Conservation (phyloP, 129 eudicot species). For the Chrysanthemum makinoi region DNA sequence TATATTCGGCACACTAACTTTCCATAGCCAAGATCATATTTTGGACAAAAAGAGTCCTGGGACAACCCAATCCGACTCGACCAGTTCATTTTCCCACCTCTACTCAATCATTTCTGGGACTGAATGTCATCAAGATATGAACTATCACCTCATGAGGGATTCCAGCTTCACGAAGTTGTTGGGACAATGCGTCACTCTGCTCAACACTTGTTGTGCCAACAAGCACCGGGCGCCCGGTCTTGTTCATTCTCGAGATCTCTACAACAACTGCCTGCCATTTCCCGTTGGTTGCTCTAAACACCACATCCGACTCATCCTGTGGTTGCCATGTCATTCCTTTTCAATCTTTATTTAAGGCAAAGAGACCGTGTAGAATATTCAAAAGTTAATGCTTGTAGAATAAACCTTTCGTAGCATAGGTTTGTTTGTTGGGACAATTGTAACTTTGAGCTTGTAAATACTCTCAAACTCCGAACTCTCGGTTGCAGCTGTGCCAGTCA, state of each 20-base stretch:
- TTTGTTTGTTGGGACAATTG: slow-evolving; percentile 96
- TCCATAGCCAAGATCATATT: no score
- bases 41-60: no score
- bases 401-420: slow-evolving; percentile 94
- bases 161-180: slow-evolving; percentile 82
- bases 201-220: slow-evolving; percentile 99
- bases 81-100: no score
- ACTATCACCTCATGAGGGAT: slow-evolving; percentile 86
- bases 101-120: background rate
- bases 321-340: slow-evolving; percentile 5
- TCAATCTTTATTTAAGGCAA: slow-evolving; percentile 8
- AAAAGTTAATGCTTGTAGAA: background rate
- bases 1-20: no score
- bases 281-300: slow-evolving; percentile 85
- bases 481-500: slow-evolving; percentile 99
- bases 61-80: no score
- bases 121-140: background rate
- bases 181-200: slow-evolving; percentile 89
- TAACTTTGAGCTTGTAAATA: slow-evolving; percentile 98
- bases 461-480: slow-evolving; percentile 97
- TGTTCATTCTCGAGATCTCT: slow-evolving; percentile 96
- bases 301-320: slow-evolving; percentile 98
- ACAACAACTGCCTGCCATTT: slow-evolving; percentile 99
- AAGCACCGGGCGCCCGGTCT: slow-evolving; percentile 95
- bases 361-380: slow-evolving; percentile 19